Evolutionary conservation across 305 asterid genomes (phyloP), one percentile per base, ranked within the genome.

Genomic region (Withania somnifera): DNA sequence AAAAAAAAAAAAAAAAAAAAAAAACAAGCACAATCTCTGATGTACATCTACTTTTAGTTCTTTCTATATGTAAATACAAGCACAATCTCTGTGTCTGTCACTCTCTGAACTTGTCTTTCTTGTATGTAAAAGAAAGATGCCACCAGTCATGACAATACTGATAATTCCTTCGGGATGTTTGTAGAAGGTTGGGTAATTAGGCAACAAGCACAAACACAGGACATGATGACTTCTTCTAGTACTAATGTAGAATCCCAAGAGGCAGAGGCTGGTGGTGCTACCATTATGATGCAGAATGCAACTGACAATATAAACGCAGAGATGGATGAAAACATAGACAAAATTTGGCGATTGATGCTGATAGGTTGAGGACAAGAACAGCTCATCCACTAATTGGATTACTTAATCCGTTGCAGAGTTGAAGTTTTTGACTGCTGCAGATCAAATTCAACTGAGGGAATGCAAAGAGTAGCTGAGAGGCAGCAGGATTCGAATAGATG

Each of bases 111-210:
- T 36, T 30, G 5, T 36, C 40, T 36, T 36, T 36, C 40, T 36
- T 36, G 7, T 36, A 5, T 36, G 7, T 36, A 5, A 36, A 36
- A 36, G 40, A 36, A 36, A 36, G 40, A 36, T 36, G 40, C 40
- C 34, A 30, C 34, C 40, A 36, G 40, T 7, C 40, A 36, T 57
- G 47, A 36, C n/a, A n/a, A n/a, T n/a, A n/a, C n/a, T 22, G 78
- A 63, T 17, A 79, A 34, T 50, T 26, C 80, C 0, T 87, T 87
- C 22, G 77, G 60, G 80, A 47, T 69, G 2, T 87, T 81, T 42
- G 50, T 85, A n/a, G 81, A 78, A 10, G 34, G 84, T 36, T 86
- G 90, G 90, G 6, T 79, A 36, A 47, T 22, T 34, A 81, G 87
- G 8, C 88, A 88, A n/a, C n/a, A n/a, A n/a, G n/a, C n/a, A n/a